A percentile compares a stretch with the other conserved stretches of the same genome.
These are phyloP conservation scores for bread wheat (Triticum aestivum) DNA, from an alignment of 176 grass and related monocot genomes.

Conservation along the genomic window DNA sequence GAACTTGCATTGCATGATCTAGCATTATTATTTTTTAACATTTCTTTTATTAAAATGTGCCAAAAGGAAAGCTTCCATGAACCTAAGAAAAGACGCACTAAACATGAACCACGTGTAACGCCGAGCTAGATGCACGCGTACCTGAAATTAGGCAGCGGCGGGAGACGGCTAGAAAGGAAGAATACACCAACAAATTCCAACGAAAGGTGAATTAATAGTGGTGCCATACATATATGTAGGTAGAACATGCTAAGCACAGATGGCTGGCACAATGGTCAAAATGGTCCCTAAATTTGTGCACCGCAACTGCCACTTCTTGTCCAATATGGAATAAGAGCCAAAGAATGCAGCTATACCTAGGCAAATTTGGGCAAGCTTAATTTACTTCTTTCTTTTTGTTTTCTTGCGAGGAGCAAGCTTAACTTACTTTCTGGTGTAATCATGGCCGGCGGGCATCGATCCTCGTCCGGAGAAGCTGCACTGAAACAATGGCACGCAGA, in stretches of 20 bases:
- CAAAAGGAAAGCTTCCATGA: neutral
- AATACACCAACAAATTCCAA: neutral
- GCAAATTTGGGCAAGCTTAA: neutral
- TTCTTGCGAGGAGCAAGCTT: too few relatives aligned
- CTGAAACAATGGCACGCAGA: neutral
- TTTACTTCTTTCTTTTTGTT: too few relatives aligned
- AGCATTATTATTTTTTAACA: too few relatives aligned
- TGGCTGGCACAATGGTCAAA: neutral
- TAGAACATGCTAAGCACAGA: neutral
- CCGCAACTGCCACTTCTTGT: neutral
- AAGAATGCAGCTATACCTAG: neutral
- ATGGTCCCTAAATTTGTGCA: neutral
- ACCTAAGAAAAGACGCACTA: neutral
- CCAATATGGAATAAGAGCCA: neutral
- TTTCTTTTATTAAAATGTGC: neutral
- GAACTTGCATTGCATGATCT: neutral
- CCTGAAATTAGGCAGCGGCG: neutral
- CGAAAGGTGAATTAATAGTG: neutral
- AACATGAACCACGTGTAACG: neutral
- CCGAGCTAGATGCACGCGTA: neutral
- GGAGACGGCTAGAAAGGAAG: neutral
- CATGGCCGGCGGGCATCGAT: neutral
- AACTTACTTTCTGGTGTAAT: too few relatives aligned
- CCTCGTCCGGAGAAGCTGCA: neutral
- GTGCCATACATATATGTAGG: neutral